Evolutionary conservation across 768 basidiomycete species (phyloP).

Genomic region (Amyloporia xantha): DNA sequence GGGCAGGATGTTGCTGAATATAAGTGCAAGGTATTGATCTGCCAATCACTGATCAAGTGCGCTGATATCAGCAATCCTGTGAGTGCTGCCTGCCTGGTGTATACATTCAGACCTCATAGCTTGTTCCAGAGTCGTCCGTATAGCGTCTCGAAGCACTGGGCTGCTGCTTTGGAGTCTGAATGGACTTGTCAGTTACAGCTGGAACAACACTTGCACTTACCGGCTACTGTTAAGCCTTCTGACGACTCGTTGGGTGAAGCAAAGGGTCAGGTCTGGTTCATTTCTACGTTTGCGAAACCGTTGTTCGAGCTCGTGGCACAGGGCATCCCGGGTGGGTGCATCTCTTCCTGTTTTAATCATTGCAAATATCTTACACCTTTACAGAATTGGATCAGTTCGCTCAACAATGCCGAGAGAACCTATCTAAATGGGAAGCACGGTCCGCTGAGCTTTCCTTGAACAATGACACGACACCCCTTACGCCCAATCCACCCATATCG

Average conservation of each 20-base stretch:
- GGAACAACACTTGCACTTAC: conserved; percentile 72
- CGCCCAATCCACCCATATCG: conserved; percentile 1
- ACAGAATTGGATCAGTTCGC: conserved; percentile 66
- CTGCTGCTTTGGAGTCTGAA: conserved; percentile 78
- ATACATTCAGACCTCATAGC: background rate
- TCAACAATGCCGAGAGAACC: conserved; percentile 61
- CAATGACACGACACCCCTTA: background rate
- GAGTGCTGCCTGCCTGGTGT: conserved; percentile 27
- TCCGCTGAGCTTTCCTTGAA: conserved; percentile 32
- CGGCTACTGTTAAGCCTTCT: conserved; percentile 43
- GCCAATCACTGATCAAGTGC: conserved; percentile 92
- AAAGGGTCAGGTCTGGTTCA: conserved; percentile 84
- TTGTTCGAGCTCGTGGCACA: conserved; percentile 69
- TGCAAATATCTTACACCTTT: background rate
- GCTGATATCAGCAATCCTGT: conserved; percentile 99
- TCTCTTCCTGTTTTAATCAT: background rate
- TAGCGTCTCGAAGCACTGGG: conserved; percentile 90
- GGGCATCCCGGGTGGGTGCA: conserved; percentile 63
- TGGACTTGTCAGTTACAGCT: conserved; percentile 89
- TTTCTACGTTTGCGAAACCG: conserved; percentile 74
- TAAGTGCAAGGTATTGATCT: conserved; percentile 61
- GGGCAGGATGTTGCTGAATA: conserved; percentile 31
- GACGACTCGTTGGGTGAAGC: conserved; percentile 59
- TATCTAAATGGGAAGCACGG: conserved; percentile 60
- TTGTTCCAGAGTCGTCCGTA: conserved; percentile 79